phyloP scores from a whole-genome alignment of 2,329 filamentous ascomycete genomes.

The Aspergillus ochraceoroseus region DNA sequence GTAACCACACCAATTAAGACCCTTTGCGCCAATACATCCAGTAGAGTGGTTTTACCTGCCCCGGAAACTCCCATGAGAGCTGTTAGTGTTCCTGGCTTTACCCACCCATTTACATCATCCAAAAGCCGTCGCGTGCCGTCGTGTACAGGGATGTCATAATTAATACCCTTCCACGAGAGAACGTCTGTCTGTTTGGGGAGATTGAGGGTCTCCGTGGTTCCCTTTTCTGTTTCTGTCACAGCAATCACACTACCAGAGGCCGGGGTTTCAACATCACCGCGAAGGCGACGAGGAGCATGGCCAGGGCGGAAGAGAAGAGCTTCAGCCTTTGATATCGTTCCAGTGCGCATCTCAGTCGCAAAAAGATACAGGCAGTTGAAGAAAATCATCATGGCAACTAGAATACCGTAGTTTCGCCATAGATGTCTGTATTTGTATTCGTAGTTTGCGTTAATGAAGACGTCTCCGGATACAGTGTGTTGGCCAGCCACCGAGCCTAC shows the following conservation, averaged over 20 bases:
- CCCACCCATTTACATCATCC: constrained; percentile 83
- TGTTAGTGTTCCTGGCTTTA: constrained; percentile 83
- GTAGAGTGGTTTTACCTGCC: constrained; percentile 82
- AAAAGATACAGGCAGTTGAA: constrained; percentile 60
- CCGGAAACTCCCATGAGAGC: constrained; percentile 87
- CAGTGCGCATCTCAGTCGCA: constrained; percentile 43
- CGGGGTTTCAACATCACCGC: neutral
- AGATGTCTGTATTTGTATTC: constrained; percentile 55
- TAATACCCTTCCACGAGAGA: neutral
- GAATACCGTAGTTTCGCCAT: constrained; percentile 66
- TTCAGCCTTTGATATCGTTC: constrained; percentile 69
- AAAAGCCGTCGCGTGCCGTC: constrained; percentile 66
- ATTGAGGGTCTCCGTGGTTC: neutral
- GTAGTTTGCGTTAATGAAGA: constrained; percentile 53
- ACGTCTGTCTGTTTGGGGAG: neutral
- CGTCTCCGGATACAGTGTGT: constrained; percentile 53
- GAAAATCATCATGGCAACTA: constrained; percentile 58
- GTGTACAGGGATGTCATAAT: constrained; percentile 47
- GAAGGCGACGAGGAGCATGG: constrained; percentile 23
- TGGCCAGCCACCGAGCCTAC: constrained; percentile 54
- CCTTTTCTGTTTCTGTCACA: neutral
- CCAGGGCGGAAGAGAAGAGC: constrained; percentile 67
- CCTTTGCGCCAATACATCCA: constrained; percentile 78
- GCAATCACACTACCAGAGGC: neutral
- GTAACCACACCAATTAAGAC: constrained; percentile 81